Base-by-base conservation (phyloP, 306 rosid species). In the Castanea mollissima region DNA sequence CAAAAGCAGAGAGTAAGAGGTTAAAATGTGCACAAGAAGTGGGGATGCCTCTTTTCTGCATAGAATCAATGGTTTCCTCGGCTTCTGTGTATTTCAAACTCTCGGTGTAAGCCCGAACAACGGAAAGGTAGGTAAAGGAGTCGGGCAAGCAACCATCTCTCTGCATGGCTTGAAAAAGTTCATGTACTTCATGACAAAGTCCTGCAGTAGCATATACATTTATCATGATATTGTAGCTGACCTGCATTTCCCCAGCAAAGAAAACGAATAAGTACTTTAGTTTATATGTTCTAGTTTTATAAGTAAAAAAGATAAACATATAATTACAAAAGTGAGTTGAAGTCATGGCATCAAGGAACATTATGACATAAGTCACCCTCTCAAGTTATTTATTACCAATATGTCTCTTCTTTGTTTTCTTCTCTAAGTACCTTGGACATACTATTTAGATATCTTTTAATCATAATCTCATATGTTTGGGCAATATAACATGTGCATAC, bases 171-270 rank as follows among this genome's bases (percentile, higher is more conserved):
- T 82, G 79, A 81, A 90, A 85, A 87, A 90, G 83, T 56, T 91
- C 81, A 75, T 90, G 90, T 41, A 86, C 91, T 87, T 90, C 91
- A 65, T 85, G 79, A 77, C 82, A 74, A 69, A 79, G 90, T 73
- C 97, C 99, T 6, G 91, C 93, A 64, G 78, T 82, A 29, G 95
- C 99, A 76, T 90, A 91, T 32, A 90, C 95, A 74, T 92, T 84
- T 80, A 90, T 90, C 97, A 94, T 92, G 62, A 94, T 92, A 49
- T 94, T 88, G 85, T 89, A 94, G 86, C 99, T 87, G 69, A 92
- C 90, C 98, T 94, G 97, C 83, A 85, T 73, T 90, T 80, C 73
- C 77, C 70, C 73, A 64, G 52, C 35, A 72, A 78, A 56, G 54
- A 62, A 57, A 65, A 85, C 70, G 49, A 73, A 73, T 44, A 41